Percentiles rank a stretch among this genome's conserved stretches.
These are phyloP conservation scores for Penicillium bialowiezense DNA, from an alignment of 495 filamentous ascomycete genomes.

Conservation along the genomic window DNA sequence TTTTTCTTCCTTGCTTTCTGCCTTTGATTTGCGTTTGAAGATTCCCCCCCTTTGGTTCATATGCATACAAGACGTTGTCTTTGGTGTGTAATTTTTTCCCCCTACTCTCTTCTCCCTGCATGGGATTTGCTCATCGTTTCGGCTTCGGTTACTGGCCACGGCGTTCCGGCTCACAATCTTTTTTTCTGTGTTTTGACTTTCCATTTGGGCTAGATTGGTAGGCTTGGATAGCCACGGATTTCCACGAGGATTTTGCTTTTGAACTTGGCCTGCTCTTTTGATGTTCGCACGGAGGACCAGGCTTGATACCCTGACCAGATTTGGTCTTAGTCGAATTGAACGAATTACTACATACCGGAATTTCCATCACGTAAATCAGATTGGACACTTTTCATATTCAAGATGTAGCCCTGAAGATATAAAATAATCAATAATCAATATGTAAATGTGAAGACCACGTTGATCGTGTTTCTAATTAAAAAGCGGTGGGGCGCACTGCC, in stretches of 20 bases:
- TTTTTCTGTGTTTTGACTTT: conserved; percentile 4
- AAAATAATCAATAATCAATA: too few relatives aligned
- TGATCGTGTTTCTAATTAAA: conserved; percentile 7
- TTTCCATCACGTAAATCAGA: not conserved
- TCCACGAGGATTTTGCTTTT: conserved; percentile 3
- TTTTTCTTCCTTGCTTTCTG: not conserved
- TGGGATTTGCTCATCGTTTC: conserved; percentile 3
- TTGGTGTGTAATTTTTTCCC: not conserved
- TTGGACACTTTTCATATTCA: too few relatives aligned
- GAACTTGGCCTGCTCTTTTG: conserved; percentile 2
- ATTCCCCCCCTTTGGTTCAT: conserved; percentile 1
- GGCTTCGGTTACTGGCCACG: conserved; percentile 8
- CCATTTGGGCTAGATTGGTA: conserved; percentile 25
- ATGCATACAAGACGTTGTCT: not conserved
- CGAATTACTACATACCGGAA: not conserved
- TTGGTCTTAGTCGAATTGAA: conserved; percentile 12
- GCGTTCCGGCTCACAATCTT: conserved; percentile 7
- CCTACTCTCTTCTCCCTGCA: conserved; percentile 1
- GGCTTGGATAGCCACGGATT: conserved; percentile 17
- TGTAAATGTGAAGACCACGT: not conserved
- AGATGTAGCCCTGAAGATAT: too few relatives aligned
- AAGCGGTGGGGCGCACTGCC: conserved; percentile 19
- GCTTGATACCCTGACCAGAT: conserved; percentile 32
- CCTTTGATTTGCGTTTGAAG: not conserved
- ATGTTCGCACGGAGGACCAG: conserved; percentile 13